phyloP scores from a whole-genome alignment of 495 filamentous ascomycete genomes.

The Xylaria sp. region DNA sequence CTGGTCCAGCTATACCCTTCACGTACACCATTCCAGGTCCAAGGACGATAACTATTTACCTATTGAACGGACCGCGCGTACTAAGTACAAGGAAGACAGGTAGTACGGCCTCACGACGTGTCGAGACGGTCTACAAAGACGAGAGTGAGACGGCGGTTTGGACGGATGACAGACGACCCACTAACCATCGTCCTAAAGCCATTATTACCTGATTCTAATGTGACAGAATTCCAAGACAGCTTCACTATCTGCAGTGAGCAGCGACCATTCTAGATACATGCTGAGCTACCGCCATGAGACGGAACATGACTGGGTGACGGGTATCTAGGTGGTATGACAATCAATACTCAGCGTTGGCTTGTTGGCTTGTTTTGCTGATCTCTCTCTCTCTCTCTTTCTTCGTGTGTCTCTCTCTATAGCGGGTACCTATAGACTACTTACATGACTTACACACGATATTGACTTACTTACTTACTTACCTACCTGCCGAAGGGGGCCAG shows the following conservation, averaged over 20 bases:
- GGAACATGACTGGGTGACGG: background rate
- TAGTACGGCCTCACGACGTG: background rate
- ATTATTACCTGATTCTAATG: background rate
- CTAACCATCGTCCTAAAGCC: background rate
- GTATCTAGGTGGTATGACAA: background rate
- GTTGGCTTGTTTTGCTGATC: background rate
- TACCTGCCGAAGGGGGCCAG: constrained; percentile 3
- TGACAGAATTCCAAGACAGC: background rate
- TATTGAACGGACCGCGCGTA: constrained; percentile 2
- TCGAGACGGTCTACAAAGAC: background rate
- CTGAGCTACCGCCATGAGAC: constrained; percentile 5
- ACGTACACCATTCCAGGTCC: background rate
- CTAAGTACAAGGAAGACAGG: background rate
- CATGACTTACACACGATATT: background rate
- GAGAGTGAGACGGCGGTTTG: background rate
- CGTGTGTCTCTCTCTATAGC: too few relatives aligned
- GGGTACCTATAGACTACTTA: background rate
- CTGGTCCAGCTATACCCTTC: background rate
- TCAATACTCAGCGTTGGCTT: background rate
- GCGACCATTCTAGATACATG: constrained; percentile 8
- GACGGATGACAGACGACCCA: background rate
- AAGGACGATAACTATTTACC: background rate
- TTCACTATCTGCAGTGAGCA: constrained; percentile 2
- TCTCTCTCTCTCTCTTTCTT: constrained; percentile 2
- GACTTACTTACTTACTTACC: background rate